These are phyloP conservation scores for Cryphonectria nitschkei DNA, from an alignment of 2,329 filamentous ascomycete genomes.

Conservation along the genomic window DNA sequence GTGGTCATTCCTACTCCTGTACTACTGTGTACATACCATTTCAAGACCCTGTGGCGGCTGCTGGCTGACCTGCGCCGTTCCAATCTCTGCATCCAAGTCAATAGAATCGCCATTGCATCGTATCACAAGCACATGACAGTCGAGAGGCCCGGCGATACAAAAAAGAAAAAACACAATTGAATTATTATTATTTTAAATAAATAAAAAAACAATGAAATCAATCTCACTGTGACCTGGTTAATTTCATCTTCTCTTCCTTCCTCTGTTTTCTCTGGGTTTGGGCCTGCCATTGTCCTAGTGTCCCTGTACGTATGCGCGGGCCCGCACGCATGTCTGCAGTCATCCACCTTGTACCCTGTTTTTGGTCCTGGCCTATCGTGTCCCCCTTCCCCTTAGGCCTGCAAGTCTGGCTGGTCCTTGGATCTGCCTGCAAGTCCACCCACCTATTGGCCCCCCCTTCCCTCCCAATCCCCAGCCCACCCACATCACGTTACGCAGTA, in stretches of 20 bases:
- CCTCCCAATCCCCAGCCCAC: neutral
- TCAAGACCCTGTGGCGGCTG: neutral
- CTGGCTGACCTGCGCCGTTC: neutral
- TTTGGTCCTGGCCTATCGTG: neutral
- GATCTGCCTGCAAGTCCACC: constrained; percentile 1
- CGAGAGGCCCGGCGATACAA: neutral
- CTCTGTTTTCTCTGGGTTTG: neutral
- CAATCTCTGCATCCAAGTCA: neutral
- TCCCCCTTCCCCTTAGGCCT: neutral
- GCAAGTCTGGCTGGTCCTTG: neutral
- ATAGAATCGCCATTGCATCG: neutral
- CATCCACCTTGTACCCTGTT: neutral
- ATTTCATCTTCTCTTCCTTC: neutral
- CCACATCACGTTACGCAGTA: neutral
- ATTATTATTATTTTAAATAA: neutral
- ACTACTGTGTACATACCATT: neutral
- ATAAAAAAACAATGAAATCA: neutral
- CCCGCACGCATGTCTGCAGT: neutral
- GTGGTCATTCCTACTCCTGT: neutral
- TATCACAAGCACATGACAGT: neutral
- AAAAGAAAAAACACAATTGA: neutral
- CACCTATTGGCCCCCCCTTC: neutral
- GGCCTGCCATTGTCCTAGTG: neutral
- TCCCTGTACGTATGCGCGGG: constrained; percentile 1
- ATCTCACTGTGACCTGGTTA: neutral